A percentile compares a stretch with the other conserved stretches of the same genome.
Conservation (phyloP, 148 eudicot genomes). For the Fagopyrum homotropicum region DNA sequence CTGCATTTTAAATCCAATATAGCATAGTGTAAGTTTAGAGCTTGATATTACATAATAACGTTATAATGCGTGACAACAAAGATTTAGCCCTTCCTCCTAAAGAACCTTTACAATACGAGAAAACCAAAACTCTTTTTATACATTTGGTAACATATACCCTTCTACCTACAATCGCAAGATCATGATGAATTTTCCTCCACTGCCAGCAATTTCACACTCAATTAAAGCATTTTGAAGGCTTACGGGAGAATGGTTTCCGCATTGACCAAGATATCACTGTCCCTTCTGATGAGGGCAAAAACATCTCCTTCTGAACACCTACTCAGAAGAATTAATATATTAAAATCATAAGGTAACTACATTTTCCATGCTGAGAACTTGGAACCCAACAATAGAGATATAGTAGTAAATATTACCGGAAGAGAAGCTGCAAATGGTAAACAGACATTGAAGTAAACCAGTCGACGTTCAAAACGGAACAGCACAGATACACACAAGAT, state of each 20-base stretch:
- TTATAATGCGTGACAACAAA: no score
- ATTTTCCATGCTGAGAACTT: background rate
- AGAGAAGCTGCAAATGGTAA: background rate
- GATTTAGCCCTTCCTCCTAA: background rate
- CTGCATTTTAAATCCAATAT: no score
- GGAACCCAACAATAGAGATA: background rate
- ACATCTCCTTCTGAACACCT: constrained; percentile 99
- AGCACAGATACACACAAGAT: background rate
- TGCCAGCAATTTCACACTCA: constrained; percentile 2
- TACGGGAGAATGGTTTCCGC: constrained; percentile 69
- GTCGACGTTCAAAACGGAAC: background rate
- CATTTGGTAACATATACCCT: background rate
- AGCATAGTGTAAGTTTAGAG: no score
- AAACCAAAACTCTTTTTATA: background rate
- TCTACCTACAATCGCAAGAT: background rate
- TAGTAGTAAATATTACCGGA: background rate
- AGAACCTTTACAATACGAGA: background rate
- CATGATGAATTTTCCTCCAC: background rate
- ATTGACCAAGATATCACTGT: constrained; percentile 36
- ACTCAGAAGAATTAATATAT: constrained; percentile 15
- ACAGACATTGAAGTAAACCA: background rate
- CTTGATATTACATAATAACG: no score
- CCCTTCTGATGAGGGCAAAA: constrained; percentile 67
- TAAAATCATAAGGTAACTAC: background rate
- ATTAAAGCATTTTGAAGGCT: constrained; percentile 87